Percentiles rank a stretch among this genome's conserved stretches.
These are phyloP conservation scores for Aspergillaceae sp. DNA, from an alignment of 2,329 filamentous ascomycete species.

Conservation along the genomic window DNA sequence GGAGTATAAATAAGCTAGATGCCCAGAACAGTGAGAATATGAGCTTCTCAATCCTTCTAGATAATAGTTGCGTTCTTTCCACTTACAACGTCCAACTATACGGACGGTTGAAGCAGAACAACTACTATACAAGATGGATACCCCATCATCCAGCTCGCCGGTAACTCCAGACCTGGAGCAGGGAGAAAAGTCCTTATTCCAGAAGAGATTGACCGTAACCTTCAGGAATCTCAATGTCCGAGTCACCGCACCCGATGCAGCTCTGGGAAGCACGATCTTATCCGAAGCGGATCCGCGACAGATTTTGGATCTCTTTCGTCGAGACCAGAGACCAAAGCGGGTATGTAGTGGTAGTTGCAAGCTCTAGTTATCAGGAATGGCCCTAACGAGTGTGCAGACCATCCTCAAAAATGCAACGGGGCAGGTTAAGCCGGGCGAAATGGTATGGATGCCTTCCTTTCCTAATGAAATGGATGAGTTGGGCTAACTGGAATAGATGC, in stretches of 20 bases:
- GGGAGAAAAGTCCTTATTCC: conserved; percentile 8
- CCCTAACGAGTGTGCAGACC: conserved; percentile 18
- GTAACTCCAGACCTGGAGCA: conserved; percentile 19
- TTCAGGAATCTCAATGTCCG: conserved; percentile 27
- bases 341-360: conserved; percentile 9
- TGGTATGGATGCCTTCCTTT: conserved; percentile 21
- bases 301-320: conserved; percentile 13
- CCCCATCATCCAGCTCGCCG: conserved; percentile 19
- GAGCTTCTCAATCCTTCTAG: neutral
- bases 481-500: conserved; percentile 34
- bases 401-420: conserved; percentile 33
- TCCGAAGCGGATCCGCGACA: conserved; percentile 27
- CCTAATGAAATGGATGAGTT: neutral
- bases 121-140: conserved; percentile 12
- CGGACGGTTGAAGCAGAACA: no score
- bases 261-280: conserved; percentile 25
- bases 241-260: conserved; percentile 29
- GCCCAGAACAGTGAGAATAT: neutral
- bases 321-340: conserved; percentile 17
- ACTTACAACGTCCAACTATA: no score
- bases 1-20: neutral
- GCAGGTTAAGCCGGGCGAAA: conserved; percentile 37
- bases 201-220: conserved; percentile 28
- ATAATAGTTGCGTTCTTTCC: neutral
- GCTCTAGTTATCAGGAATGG: neutral